Evolutionary conservation across 768 basidiomycete species (phyloP), one percentile per base, ranked within the genome.

Genomic region (Flagelloscypha sp.): DNA sequence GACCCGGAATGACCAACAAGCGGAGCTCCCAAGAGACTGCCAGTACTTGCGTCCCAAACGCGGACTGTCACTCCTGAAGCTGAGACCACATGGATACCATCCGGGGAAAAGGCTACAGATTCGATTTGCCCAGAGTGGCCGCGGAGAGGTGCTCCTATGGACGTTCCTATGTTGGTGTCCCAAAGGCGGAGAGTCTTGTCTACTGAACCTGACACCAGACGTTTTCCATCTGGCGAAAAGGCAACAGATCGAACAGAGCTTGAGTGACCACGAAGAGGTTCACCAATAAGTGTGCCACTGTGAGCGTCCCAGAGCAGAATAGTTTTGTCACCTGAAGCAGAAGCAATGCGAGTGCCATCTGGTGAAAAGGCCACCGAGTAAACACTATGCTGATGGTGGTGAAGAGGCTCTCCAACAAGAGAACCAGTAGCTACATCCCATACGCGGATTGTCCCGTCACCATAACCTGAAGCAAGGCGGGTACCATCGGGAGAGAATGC

Each of bases 311-410:
- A 48, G 9, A 43, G 20, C 7, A 27, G 31, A 11, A 40, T 12
- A 7, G 35, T 35, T 1, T 29, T 30, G 33, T 32, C 28, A 59
- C 21, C 11, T 23, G 33, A 43, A 3, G 41, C 42, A 19, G 42
- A 20, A 7, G 29, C 35, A 20, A 74, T 48, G 30, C 59, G 52
- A 22, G 50, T 55, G 3, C 63, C 63, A 47, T 70, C 62, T 16
- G 64, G 65, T 3, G 66, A 66, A 38, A 67, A 60, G 11, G 58
- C 57, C 40, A 65, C 65, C n/a, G 35, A 25, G 2, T 9, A 12
- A n/a, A 33, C 30, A 9, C 15, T 18, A 9, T 15, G 27, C 16
- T 9, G 7, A 36, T 24, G 27, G 16, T 18, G 40, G 10, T 12
- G 13, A 6, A 21, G 24, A 7, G 19, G 15, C n/a, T 27, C 18